Conservation (phyloP, 257 asterid genomes). For the Penstemon barbatus region DNA sequence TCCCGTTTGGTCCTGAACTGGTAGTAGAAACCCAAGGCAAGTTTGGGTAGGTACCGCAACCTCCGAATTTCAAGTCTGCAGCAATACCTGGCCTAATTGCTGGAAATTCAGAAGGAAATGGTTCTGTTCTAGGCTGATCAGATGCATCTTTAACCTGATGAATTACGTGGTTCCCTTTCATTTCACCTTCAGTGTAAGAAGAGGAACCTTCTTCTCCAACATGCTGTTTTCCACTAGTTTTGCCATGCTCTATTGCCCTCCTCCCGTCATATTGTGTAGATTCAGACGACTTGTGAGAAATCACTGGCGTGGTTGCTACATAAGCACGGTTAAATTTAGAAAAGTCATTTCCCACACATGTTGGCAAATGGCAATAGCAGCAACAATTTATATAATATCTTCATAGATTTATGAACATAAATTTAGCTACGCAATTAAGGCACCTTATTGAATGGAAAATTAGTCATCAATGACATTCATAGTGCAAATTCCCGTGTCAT, state of each 20-base stretch:
- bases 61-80: conserved; percentile 87
- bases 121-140: conserved; percentile 55
- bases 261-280: conserved; percentile 58
- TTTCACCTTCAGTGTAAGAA: conserved; percentile 50
- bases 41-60: conserved; percentile 80
- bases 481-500: background rate
- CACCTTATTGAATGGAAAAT: background rate
- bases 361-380: background rate
- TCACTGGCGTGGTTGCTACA: conserved; percentile 36
- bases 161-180: conserved; percentile 40
- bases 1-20: conserved; percentile 75
- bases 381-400: background rate
- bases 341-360: conserved; percentile 20
- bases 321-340: conserved; percentile 22
- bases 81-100: conserved; percentile 87
- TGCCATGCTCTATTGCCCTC: conserved; percentile 54
- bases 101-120: conserved; percentile 62
- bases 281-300: conserved; percentile 53
- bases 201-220: conserved; percentile 59
- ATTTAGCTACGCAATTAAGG: background rate
- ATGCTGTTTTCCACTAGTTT: conserved; percentile 56
- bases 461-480: background rate
- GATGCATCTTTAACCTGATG: conserved; percentile 48
- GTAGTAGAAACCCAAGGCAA: conserved; percentile 95
- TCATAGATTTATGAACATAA: background rate